Conservation (phyloP, 2,329 filamentous ascomycete genomes). For the Cadophora gregata region DNA sequence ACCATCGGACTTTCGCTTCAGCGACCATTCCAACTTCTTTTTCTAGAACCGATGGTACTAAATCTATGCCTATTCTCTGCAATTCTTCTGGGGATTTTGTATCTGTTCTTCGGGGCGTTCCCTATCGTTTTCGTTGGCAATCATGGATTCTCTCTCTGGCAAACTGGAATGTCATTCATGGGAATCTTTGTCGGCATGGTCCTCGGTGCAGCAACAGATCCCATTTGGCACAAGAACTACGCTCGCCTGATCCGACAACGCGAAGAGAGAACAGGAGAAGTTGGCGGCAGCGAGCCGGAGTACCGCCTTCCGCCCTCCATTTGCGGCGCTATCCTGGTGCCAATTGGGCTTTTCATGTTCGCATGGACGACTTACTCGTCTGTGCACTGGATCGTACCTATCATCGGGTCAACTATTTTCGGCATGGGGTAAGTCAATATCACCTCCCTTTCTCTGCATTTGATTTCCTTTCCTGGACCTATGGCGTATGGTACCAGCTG, state of each 20-base stretch:
- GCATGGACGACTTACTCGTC: conserved; percentile 80
- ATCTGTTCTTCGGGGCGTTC: conserved; percentile 91
- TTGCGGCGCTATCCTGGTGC: conserved; percentile 76
- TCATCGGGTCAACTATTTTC: conserved; percentile 75
- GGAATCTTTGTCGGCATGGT: conserved; percentile 74
- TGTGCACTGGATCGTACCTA: conserved; percentile 79
- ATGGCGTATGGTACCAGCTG: conserved; percentile 14
- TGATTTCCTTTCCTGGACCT: background rate
- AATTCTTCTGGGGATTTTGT: conserved; percentile 84
- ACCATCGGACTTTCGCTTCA: conserved; percentile 65
- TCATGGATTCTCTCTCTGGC: conserved; percentile 79
- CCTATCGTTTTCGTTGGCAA: conserved; percentile 76
- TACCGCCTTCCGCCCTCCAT: conserved; percentile 81
- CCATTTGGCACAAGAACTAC: conserved; percentile 69
- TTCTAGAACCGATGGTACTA: conserved; percentile 85
- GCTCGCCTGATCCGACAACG: conserved; percentile 60
- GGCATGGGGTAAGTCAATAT: conserved; percentile 66
- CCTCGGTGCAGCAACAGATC: conserved; percentile 64
- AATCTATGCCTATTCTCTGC: conserved; percentile 83
- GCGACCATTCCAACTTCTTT: conserved; percentile 74
- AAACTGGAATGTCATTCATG: conserved; percentile 80
- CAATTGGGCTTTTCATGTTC: conserved; percentile 85
- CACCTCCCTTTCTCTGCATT: conserved; percentile 23
- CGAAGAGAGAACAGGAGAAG: conserved; percentile 46
- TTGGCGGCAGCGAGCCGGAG: conserved; percentile 75